A percentile compares a stretch with the other conserved stretches of the same genome.
These are phyloP conservation scores for Ceratocystis variospora DNA, from an alignment of 2,329 filamentous ascomycete species.

Conservation along the genomic window DNA sequence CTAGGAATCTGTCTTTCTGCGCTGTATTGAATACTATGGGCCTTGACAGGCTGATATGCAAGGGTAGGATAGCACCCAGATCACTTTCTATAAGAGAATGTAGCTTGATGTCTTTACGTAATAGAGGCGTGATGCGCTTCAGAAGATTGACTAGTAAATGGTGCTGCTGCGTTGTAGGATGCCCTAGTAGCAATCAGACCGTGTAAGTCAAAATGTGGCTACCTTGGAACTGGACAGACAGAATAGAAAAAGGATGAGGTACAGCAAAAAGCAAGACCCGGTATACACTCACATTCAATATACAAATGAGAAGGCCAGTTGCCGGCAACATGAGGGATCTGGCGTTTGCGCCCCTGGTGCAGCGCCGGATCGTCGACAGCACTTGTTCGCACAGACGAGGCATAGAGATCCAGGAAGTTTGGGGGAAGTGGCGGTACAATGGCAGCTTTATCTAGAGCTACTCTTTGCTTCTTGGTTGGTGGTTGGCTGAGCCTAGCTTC, in stretches of 20 bases:
- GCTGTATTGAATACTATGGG: conserved; percentile 61
- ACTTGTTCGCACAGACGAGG: conserved; percentile 63
- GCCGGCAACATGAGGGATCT: conserved; percentile 70
- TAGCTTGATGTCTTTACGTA: conserved; percentile 32
- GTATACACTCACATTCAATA: conserved; percentile 62
- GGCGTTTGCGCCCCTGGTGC: conserved; percentile 71
- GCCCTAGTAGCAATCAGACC: conserved; percentile 32
- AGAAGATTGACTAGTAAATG: conserved; percentile 34
- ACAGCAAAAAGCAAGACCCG: neutral
- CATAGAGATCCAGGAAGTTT: conserved; percentile 82
- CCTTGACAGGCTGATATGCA: conserved; percentile 84
- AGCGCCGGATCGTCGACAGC: conserved; percentile 69
- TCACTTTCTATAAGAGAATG: conserved; percentile 63
- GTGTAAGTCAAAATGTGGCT: conserved; percentile 16
- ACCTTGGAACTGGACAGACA: neutral
- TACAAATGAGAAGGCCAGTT: conserved; percentile 92
- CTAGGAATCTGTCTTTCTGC: conserved; percentile 56
- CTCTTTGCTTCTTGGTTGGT: conserved; percentile 13
- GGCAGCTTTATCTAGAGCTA: neutral
- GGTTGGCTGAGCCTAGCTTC: conserved; percentile 9
- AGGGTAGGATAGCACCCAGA: conserved; percentile 59
- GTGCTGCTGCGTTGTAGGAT: conserved; percentile 37
- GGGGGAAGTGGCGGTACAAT: conserved; percentile 53
- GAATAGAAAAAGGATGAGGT: neutral
- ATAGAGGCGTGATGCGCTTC: conserved; percentile 25